Conservation (phyloP, 2,329 filamentous ascomycete genomes). For the Fusarium albidum region DNA sequence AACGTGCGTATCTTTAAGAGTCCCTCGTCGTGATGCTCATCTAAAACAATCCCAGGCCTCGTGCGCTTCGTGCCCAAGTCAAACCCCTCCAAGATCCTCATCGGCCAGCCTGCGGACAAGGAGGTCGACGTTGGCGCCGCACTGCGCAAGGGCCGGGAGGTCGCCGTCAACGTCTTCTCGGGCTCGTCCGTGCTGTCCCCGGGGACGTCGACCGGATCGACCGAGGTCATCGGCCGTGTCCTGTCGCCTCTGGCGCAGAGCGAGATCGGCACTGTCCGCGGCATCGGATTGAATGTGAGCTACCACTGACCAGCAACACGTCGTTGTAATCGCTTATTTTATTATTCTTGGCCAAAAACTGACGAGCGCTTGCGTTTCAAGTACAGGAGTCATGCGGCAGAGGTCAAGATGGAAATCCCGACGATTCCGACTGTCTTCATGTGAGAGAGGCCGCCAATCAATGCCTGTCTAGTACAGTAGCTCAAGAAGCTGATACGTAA, state of each 20-base stretch:
- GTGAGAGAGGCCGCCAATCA: too few relatives aligned
- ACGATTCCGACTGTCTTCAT: conserved; percentile 65
- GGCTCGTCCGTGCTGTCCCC: conserved; percentile 65
- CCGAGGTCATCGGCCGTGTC: conserved; percentile 55
- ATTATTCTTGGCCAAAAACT: too few relatives aligned
- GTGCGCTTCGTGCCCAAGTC: conserved; percentile 66
- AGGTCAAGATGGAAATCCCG: conserved; percentile 61
- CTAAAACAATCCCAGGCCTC: conserved; percentile 57
- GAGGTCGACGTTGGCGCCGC: conserved; percentile 65
- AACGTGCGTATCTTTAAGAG: conserved; percentile 22
- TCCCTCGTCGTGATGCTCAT: too few relatives aligned
- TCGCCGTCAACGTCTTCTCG: conserved; percentile 64
- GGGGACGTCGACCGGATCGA: conserved; percentile 58
- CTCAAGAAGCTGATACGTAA: background rate
- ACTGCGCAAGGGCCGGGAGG: conserved; percentile 62
- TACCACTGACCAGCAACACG: too few relatives aligned
- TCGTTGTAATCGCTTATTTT: too few relatives aligned
- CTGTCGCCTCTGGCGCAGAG: conserved; percentile 52
- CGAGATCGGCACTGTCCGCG: conserved; percentile 63
- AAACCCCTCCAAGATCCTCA: conserved; percentile 56
- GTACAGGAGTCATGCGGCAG: conserved; percentile 51
- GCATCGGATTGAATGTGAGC: conserved; percentile 64
- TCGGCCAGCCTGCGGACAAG: conserved; percentile 63
- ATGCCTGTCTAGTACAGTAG: too few relatives aligned
- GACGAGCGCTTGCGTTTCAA: conserved; percentile 21